phyloP scores from a whole-genome alignment of 257 asterid species.

The Solanum piurae region DNA sequence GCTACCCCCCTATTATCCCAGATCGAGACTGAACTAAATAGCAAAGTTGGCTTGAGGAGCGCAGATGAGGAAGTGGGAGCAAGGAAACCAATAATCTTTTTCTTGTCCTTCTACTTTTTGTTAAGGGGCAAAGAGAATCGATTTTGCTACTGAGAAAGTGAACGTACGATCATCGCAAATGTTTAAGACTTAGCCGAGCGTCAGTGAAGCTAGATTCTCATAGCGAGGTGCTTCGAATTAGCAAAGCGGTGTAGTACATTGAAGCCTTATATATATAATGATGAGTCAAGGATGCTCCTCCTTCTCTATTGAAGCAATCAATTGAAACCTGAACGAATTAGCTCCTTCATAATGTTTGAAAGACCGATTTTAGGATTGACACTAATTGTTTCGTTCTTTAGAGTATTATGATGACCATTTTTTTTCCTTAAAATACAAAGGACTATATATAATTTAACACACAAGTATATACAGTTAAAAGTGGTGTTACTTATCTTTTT shows the following conservation, averaged over 20 bases:
- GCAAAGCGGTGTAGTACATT: not conserved
- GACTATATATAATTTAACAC: not conserved
- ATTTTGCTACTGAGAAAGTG: not conserved
- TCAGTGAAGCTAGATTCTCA: not conserved
- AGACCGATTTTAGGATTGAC: not conserved
- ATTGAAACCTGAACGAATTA: too few species aligned
- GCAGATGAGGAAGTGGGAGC: not conserved
- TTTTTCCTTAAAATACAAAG: not conserved
- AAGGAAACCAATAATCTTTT: not conserved
- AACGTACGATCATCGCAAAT: too few species aligned
- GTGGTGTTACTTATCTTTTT: not conserved
- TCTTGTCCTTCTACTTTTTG: not conserved
- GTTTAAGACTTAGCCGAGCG: not conserved
- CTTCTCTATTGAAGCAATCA: not conserved
- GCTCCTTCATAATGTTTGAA: not conserved
- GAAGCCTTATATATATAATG: not conserved
- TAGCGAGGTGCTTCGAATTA: not conserved
- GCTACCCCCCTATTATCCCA: not conserved
- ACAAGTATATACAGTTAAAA: too few species aligned
- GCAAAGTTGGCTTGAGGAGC: not conserved
- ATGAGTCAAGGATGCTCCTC: not conserved
- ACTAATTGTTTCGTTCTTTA: not conserved
- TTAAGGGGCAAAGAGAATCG: not conserved
- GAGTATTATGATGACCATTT: not conserved
- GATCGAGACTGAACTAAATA: not conserved